Evolutionary conservation across 371 early-diverging fungal genomes (phyloP).

Genomic region (Smittium mucronatum): DNA sequence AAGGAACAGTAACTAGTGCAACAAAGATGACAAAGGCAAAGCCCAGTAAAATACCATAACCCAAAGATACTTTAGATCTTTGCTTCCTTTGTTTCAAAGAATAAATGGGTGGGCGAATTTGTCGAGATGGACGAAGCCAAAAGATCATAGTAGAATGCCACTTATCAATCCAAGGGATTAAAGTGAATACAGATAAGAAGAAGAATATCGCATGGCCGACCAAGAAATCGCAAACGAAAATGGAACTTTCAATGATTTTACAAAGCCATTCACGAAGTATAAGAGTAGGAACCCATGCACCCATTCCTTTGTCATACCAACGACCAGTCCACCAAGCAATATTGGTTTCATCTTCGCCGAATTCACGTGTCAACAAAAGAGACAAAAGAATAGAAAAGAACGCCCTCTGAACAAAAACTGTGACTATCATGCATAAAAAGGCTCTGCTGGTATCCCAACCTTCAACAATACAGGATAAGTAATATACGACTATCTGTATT

Average conservation of each 20-base stretch:
- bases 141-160: slow-evolving; percentile 76
- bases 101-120: slow-evolving; percentile 65
- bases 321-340: slow-evolving; percentile 84
- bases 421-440: slow-evolving; percentile 48
- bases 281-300: slow-evolving; percentile 48
- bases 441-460: slow-evolving; percentile 46
- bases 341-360: slow-evolving; percentile 66
- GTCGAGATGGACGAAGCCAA: slow-evolving; percentile 68
- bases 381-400: slow-evolving; percentile 52
- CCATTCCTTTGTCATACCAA: slow-evolving; percentile 70
- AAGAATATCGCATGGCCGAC: slow-evolving; percentile 61
- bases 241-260: slow-evolving; percentile 74
- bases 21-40: slow-evolving; percentile 43
- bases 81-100: slow-evolving; percentile 45
- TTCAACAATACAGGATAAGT: slow-evolving; percentile 53
- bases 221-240: slow-evolving; percentile 68
- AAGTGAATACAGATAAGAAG: slow-evolving; percentile 48
- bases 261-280: slow-evolving; percentile 67
- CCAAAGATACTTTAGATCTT: slow-evolving; percentile 45
- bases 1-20: slow-evolving; percentile 41
- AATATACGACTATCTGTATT: slow-evolving; percentile 43
- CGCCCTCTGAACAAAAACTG: slow-evolving; percentile 54
- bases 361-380: slow-evolving; percentile 63
- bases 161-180: slow-evolving; percentile 60
- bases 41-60: slow-evolving; percentile 55